phyloP scores from a whole-genome alignment of 1,284 basidiomycete species.

The Binderoboletus segoi region DNA sequence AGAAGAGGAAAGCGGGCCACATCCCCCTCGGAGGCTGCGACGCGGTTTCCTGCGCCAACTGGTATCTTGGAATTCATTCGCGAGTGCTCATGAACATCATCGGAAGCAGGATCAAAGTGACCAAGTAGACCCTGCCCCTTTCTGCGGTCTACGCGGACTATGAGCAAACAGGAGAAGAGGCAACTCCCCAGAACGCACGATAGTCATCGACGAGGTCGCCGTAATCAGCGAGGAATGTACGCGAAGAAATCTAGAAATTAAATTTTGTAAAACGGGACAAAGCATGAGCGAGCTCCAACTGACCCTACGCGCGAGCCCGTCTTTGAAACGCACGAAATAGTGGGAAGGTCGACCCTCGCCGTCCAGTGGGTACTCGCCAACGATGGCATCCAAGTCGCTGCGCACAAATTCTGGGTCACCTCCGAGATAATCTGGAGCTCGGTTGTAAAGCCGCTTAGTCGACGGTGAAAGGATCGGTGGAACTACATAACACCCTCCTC shows the following conservation, averaged over 20 bases:
- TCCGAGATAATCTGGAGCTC: constrained; percentile 36
- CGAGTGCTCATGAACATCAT: constrained; percentile 60
- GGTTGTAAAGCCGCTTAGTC: constrained; percentile 46
- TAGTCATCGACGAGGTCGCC: constrained; percentile 56
- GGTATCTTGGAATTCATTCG: constrained; percentile 47
- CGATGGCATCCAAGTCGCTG: constrained; percentile 48
- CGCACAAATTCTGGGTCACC: constrained; percentile 35
- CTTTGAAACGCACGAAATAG: constrained; percentile 61
- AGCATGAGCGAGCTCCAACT: constrained; percentile 9
- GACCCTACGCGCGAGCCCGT: constrained; percentile 65
- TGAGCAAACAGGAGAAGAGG: constrained; percentile 11
- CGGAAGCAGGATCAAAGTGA: constrained; percentile 62
- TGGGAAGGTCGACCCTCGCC: constrained; percentile 41
- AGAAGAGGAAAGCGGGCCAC: constrained; percentile 3
- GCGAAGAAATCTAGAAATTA: constrained; percentile 43
- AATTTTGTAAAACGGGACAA: neutral
- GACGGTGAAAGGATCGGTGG: constrained; percentile 37
- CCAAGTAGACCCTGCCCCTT: constrained; percentile 45
- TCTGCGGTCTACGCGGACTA: constrained; percentile 40
- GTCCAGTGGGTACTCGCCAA: constrained; percentile 53
- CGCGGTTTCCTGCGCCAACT: constrained; percentile 17
- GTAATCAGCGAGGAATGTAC: constrained; percentile 42
- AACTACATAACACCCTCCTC: constrained; percentile 25
- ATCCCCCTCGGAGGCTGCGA: constrained; percentile 10
- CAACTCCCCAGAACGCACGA: constrained; percentile 42